phyloP scores from a whole-genome alignment of 2,329 filamentous ascomycete genomes.

The Alternaria panax region DNA sequence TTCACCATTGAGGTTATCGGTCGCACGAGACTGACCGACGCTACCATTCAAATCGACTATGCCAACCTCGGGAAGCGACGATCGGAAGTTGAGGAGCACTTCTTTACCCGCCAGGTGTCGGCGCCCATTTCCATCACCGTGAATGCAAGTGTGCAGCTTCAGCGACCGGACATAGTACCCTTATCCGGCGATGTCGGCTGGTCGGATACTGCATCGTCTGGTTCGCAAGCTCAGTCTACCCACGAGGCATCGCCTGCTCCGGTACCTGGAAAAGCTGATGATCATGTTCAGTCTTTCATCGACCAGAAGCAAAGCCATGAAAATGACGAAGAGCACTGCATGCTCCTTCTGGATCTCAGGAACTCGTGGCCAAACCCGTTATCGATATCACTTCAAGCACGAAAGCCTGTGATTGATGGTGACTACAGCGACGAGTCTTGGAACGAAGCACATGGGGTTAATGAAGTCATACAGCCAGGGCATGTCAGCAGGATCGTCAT shows the following conservation, averaged over 20 bases:
- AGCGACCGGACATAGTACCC: slow-evolving; percentile 79
- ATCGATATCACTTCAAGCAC: slow-evolving; percentile 66
- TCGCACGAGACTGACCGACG: slow-evolving; percentile 82
- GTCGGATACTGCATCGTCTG: slow-evolving; percentile 45
- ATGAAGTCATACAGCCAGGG: slow-evolving; percentile 62
- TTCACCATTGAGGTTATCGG: slow-evolving; percentile 88
- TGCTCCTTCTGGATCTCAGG: slow-evolving; percentile 82
- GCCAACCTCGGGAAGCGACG: slow-evolving; percentile 75
- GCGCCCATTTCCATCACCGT: slow-evolving; percentile 87
- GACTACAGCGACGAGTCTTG: slow-evolving; percentile 11
- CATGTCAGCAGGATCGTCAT: slow-evolving; percentile 77
- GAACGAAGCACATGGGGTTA: slow-evolving; percentile 33
- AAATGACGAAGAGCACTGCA: slow-evolving; percentile 70
- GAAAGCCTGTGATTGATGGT: slow-evolving; percentile 26
- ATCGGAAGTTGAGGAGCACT: slow-evolving; percentile 73
- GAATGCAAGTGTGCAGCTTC: slow-evolving; percentile 86
- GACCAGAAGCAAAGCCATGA: slow-evolving; percentile 51
- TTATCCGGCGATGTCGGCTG: slow-evolving; percentile 75
- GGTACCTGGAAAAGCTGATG: slow-evolving; percentile 36
- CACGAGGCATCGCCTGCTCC: background rate
- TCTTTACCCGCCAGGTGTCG: slow-evolving; percentile 84
- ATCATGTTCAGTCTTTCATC: slow-evolving; percentile 57
- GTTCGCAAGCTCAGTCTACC: background rate
- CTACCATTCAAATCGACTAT: slow-evolving; percentile 84
- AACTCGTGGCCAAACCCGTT: slow-evolving; percentile 90